A percentile compares a stretch with the other conserved stretches of the same genome.
phyloP scores from a whole-genome alignment of 768 basidiomycete genomes.

The Trichaptum fuscoviolaceum region DNA sequence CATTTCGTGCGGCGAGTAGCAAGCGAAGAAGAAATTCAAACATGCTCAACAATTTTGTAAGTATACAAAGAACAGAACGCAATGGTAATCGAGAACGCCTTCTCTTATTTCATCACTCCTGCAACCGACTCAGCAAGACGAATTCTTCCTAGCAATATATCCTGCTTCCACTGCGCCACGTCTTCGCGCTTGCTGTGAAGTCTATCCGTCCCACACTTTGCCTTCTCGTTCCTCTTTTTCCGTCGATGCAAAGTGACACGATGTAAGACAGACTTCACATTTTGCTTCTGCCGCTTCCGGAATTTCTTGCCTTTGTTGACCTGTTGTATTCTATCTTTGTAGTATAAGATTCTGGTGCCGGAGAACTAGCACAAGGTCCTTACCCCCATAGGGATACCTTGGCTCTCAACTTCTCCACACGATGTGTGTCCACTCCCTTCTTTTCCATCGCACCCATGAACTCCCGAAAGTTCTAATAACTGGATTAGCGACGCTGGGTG shows the following conservation, averaged over 20 bases:
- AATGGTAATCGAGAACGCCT: too few species aligned
- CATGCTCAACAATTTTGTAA: too few species aligned
- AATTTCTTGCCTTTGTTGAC: constrained; percentile 39
- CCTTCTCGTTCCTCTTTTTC: background rate
- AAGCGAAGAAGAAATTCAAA: too few species aligned
- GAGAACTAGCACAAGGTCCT: constrained; percentile 10
- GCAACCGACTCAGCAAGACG: background rate
- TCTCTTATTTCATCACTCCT: background rate
- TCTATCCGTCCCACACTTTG: background rate
- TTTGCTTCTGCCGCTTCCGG: constrained; percentile 28
- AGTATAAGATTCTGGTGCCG: background rate
- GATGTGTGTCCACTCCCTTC: constrained; percentile 52
- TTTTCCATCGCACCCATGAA: constrained; percentile 49
- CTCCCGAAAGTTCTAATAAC: constrained; percentile 47
- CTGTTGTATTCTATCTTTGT: constrained; percentile 38
- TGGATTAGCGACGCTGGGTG: background rate
- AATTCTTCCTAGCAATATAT: constrained; percentile 25
- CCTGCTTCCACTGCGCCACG: constrained; percentile 25
- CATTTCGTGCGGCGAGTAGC: too few species aligned
- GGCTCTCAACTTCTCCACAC: constrained; percentile 56
- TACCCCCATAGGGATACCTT: constrained; percentile 55
- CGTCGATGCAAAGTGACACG: constrained; percentile 6
- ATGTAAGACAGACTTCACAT: constrained; percentile 23
- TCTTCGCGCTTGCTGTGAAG: background rate
- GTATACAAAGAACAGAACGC: too few species aligned